A percentile compares a stretch with the other conserved stretches of the same genome.
Evolutionary conservation across 2,329 filamentous ascomycete species (phyloP).

Genomic region (Diaporthe citriasiana): DNA sequence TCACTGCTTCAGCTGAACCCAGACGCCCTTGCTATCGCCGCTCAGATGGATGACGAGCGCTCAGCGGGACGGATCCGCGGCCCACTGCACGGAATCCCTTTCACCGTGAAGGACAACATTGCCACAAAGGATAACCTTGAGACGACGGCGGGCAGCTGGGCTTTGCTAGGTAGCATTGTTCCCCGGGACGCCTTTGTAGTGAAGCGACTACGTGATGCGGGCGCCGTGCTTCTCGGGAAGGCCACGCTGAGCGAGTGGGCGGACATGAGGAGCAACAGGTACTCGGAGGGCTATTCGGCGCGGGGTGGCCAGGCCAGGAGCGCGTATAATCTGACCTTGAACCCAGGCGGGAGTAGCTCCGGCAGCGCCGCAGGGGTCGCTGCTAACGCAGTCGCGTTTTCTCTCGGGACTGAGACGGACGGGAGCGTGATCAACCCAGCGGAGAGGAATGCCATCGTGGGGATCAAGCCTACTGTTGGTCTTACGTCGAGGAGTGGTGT

Average conservation of each 20-base stretch:
- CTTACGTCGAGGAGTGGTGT: slow-evolving; percentile 74
- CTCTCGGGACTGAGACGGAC: slow-evolving; percentile 82
- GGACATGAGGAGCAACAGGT: slow-evolving; percentile 76
- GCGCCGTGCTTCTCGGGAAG: slow-evolving; percentile 79
- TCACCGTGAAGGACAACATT: slow-evolving; percentile 82
- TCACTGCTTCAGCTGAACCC: slow-evolving; percentile 77
- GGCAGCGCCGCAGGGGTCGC: slow-evolving; percentile 76
- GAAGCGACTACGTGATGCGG: slow-evolving; percentile 71
- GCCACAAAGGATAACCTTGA: slow-evolving; percentile 78
- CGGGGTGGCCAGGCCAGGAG: slow-evolving; percentile 75
- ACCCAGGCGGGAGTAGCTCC: slow-evolving; percentile 77
- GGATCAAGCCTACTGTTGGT: slow-evolving; percentile 75
- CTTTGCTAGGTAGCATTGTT: slow-evolving; percentile 74
- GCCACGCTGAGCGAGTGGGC: slow-evolving; percentile 82
- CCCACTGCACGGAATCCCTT: slow-evolving; percentile 81
- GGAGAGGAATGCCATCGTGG: slow-evolving; percentile 70
- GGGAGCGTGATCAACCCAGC: slow-evolving; percentile 75
- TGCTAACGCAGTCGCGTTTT: slow-evolving; percentile 68
- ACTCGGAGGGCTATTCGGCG: slow-evolving; percentile 74
- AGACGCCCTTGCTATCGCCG: slow-evolving; percentile 74
- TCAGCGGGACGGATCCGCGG: slow-evolving; percentile 68
- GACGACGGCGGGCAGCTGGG: slow-evolving; percentile 80
- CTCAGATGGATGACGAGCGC: slow-evolving; percentile 72
- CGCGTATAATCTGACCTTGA: slow-evolving; percentile 77
- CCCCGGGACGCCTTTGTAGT: slow-evolving; percentile 79